Evolutionary conservation across 2,329 filamentous ascomycete genomes (phyloP), one percentile per base, ranked within the genome.

Genomic region (Xylaria sp.): DNA sequence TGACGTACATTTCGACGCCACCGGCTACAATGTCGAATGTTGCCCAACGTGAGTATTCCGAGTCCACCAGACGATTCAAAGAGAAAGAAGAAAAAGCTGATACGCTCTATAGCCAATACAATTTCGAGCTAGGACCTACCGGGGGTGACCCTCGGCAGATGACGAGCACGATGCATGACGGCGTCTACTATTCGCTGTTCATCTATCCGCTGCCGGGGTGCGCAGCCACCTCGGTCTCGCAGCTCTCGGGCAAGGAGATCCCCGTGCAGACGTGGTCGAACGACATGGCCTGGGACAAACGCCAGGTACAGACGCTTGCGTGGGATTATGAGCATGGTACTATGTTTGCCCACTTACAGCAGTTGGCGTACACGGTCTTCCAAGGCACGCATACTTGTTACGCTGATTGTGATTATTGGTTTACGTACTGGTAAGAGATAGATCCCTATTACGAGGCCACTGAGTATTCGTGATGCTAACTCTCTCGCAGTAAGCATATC

Each of bases 371-470:
- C n/a, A 72, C 71, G 2, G 66, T 73, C 60, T 72, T 72, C 53
- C 67, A 69, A 35, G 32, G 68, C 29, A 73, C 71, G 25, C 71
- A 73, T 55, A 73, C 71, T n/a, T 73, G 71, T 42, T 73, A 65
- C 50, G 70, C 69, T 60, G 55, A 48, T n/a, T 73, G 71, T 44
- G 55, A 63, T 23, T 32, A 48, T 5, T 73, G 68, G 71, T 57
- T 69, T 32, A 63, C 60, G 12, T 71, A 68, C 60, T 73, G 64
- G 64, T 66, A 53, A 53, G 59, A 37, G 18, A 16, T 18, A 40
- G 1, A 16, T 29, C 23, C 13, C 10, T 40, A 2, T 29, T 32
- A 5, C 16, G 37, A 48, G 9, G 37, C 32, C 4, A 2, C 0
- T 8, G 21, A 51, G n/a, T 29, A 16, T 25, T 12, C 3, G 32